Evolutionary conservation across 495 filamentous ascomycete species (phyloP).

Genomic region (Letharia lupina): DNA sequence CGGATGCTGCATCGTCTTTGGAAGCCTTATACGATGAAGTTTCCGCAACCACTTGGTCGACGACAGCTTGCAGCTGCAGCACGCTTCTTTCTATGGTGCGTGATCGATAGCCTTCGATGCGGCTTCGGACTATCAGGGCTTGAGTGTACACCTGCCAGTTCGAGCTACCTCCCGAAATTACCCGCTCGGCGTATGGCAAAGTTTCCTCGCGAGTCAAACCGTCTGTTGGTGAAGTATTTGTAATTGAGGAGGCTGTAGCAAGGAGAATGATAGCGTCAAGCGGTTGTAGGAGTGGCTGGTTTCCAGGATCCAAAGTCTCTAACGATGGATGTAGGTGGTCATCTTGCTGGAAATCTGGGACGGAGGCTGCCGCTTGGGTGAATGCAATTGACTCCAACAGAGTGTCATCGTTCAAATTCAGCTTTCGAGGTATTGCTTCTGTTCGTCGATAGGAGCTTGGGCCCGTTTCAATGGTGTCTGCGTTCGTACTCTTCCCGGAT

Average conservation of each 20-base stretch:
- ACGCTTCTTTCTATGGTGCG: conserved; percentile 83
- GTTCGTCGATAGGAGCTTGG: not conserved
- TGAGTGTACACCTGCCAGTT: conserved; percentile 99
- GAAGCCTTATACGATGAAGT: conserved; percentile 46
- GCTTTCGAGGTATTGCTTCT: conserved; percentile 44
- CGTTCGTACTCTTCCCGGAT: not conserved
- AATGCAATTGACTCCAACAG: conserved; percentile 82
- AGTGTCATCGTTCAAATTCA: conserved; percentile 86
- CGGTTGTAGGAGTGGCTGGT: conserved; percentile 75
- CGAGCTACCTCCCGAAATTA: conserved; percentile 77
- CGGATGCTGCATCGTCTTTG: conserved; percentile 22
- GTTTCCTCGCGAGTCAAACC: conserved; percentile 88
- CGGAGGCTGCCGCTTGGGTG: conserved; percentile 31
- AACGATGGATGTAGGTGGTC: conserved; percentile 52
- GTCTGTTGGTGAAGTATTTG: conserved; percentile 74
- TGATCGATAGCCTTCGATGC: conserved; percentile 78
- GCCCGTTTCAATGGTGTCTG: not conserved
- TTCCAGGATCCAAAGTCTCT: conserved; percentile 56
- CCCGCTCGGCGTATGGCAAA: conserved; percentile 78
- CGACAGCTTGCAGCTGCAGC: conserved; percentile 88
- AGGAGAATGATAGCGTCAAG: conserved; percentile 81
- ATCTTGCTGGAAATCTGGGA: conserved; percentile 34
- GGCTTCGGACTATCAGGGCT: conserved; percentile 74
- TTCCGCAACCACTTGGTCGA: conserved; percentile 91
- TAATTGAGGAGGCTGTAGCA: conserved; percentile 73